Base-by-base conservation (phyloP, 2,329 filamentous ascomycete genomes). In the Exophiala alcalophila region DNA sequence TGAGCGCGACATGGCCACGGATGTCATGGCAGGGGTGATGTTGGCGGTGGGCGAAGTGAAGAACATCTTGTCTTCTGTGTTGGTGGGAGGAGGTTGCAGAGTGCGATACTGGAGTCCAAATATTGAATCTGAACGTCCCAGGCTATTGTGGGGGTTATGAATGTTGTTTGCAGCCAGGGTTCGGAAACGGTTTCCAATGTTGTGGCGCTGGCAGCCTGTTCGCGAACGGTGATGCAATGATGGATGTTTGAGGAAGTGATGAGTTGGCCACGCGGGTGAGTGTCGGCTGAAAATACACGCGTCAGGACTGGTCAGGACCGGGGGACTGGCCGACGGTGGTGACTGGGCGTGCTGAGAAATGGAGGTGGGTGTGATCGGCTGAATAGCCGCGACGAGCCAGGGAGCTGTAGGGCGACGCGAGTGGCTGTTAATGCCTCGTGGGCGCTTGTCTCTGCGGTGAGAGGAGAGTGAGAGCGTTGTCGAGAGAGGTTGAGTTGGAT, bases 1-100 rank as follows among this genome's bases (percentile, higher is more conserved):
- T 23, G 52, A 53, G 18, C 54, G 52, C 50, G 54, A 54, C 54
- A 57, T 57, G 42, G 49, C 52, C 32, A 55, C 48, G 23, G 52
- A 55, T 20, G 51, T 48, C 31, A 49, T 41, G n/a, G 50, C 49
- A 8, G 54, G 54, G 15, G 54, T 54, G 32, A 56, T 53, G 42
- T 49, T 55, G 26, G 49, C 48, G 19, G 48, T 50, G 39, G 54
- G 50, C 16, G 54, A 57, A 14, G 50, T 37, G 46, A 55, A 57
- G 43, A 39, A 52, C 53, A 55, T 55, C 14, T 49, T 47, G 41
- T 42, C 43, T 38, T 30, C 29, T 32, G 34, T 44, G 26, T 19
- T 34, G 20, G 20, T 14, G 26, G 16, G 14, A 37, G 35, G 12
- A 31, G 15, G 9, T 30, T 23, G 14, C 31, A 33, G 15, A 21